phyloP scores from a whole-genome alignment of 805 yeast genomes.

The Wickerhamiella shivajii region DNA sequence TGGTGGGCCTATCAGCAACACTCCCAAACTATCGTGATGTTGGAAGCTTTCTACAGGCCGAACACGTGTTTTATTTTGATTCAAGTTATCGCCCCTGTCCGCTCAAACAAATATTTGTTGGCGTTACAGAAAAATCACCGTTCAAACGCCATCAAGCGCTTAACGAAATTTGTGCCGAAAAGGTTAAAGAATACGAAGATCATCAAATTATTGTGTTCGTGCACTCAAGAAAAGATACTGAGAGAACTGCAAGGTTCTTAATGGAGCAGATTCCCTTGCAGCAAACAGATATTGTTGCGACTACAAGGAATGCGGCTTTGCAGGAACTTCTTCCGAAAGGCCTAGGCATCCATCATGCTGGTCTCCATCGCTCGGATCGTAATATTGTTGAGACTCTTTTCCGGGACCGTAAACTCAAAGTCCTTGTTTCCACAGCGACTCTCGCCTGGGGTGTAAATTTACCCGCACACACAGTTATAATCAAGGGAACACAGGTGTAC shows the following conservation, averaged over 20 bases:
- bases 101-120: conserved; percentile 71
- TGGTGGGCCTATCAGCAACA: conserved; percentile 86
- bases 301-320: conserved; percentile 43
- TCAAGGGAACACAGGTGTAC: conserved; percentile 86
- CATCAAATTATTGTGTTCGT: conserved; percentile 84
- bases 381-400: conserved; percentile 69
- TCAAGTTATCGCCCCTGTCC: conserved; percentile 86
- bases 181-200: conserved; percentile 46
- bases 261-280: conserved; percentile 36
- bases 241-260: conserved; percentile 64
- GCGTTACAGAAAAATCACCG: conserved; percentile 71
- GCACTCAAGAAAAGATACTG: conserved; percentile 87
- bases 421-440: conserved; percentile 81
- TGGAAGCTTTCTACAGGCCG: conserved; percentile 61
- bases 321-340: conserved; percentile 53
- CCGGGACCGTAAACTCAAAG: conserved; percentile 75
- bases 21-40: conserved; percentile 82
- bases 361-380: conserved; percentile 58
- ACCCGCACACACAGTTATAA: conserved; percentile 89
- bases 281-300: conserved; percentile 35
- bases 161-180: conserved; percentile 83
- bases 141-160: conserved; percentile 65
- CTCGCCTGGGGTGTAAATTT: conserved; percentile 95
- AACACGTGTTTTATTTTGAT: conserved; percentile 56
- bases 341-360: conserved; percentile 88